Percentiles rank a stretch among this genome's conserved stretches.
Evolutionary conservation across 1,139 yeast species (phyloP).

Genomic region (Hanseniaspora sp.): DNA sequence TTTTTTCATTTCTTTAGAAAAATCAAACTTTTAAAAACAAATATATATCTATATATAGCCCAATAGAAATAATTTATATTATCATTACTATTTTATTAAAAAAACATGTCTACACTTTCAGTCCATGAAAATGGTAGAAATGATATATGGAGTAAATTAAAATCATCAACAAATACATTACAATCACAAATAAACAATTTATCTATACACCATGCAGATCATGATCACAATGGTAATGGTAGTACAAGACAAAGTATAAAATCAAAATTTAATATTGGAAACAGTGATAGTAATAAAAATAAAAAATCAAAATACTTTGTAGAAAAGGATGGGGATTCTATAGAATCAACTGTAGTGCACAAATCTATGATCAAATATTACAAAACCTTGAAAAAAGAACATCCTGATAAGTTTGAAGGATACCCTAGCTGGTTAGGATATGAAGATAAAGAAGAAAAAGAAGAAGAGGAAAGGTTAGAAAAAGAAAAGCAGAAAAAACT

Average conservation of each 20-base stretch:
- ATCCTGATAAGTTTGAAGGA: conserved; percentile 28
- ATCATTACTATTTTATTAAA: not conserved
- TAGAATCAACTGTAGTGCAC: conserved; percentile 31
- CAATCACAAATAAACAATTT: conserved; percentile 22
- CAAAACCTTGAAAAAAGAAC: conserved; percentile 18
- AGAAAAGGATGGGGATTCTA: conserved; percentile 33
- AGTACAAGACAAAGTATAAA: not conserved
- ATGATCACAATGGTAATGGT: conserved; percentile 8
- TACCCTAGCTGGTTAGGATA: conserved; percentile 36
- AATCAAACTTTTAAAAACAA: no score
- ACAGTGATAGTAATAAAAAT: not conserved
- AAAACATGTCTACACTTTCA: not conserved
- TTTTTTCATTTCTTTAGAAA: no score
- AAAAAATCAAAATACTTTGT: conserved; percentile 24
- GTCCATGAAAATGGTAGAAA: conserved; percentile 15
- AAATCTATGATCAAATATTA: conserved; percentile 32
- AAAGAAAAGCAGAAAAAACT: not conserved
- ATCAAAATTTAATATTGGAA: not conserved
- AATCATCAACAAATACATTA: conserved; percentile 26
- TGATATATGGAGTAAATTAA: conserved; percentile 28
- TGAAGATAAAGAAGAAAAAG: conserved; percentile 25
- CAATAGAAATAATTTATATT: no score
- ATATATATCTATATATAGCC: not conserved
- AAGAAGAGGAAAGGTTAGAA: conserved; percentile 23
- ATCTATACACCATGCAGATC: not conserved